A percentile compares a stretch with the other conserved stretches of the same genome.
These are phyloP conservation scores for Phycomyces blakesleeanus DNA, from an alignment of 192 early-diverging fungal genomes.

Conservation along the genomic window DNA sequence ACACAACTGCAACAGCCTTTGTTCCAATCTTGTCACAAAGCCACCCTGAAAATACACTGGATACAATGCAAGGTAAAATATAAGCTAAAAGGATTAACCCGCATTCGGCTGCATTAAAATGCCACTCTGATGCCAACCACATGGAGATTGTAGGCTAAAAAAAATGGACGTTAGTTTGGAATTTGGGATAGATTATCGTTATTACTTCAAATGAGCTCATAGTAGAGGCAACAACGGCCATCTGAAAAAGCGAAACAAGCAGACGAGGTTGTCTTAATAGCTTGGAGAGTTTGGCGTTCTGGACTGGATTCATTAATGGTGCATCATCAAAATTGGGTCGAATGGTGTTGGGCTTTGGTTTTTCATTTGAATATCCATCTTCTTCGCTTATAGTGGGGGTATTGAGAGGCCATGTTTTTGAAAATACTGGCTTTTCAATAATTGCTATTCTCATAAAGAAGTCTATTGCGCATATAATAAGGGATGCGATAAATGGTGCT, in stretches of 20 bases:
- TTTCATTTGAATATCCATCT: not conserved
- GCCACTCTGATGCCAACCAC: slow-evolving; percentile 31
- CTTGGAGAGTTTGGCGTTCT: not conserved
- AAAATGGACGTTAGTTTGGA: not conserved
- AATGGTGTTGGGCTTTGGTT: not conserved
- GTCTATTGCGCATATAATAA: slow-evolving; percentile 37
- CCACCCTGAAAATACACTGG: slow-evolving; percentile 40
- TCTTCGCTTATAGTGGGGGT: not conserved
- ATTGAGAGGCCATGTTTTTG: slow-evolving; percentile 32
- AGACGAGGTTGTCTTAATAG: slow-evolving; percentile 14
- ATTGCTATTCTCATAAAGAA: slow-evolving; percentile 37
- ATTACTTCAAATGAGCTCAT: slow-evolving; percentile 31
- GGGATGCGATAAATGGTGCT: slow-evolving; percentile 42
- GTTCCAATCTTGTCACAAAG: slow-evolving; percentile 41
- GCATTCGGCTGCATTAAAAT: slow-evolving; percentile 34
- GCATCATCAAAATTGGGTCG: slow-evolving; percentile 1
- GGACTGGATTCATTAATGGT: slow-evolving; percentile 2
- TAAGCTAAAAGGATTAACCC: slow-evolving; percentile 38
- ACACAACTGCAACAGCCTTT: slow-evolving; percentile 33
- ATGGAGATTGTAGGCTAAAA: slow-evolving; percentile 39
- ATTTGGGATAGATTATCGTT: not conserved
- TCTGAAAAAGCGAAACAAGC: slow-evolving; percentile 14
- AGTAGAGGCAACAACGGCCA: slow-evolving; percentile 11
- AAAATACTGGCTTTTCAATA: slow-evolving; percentile 35
- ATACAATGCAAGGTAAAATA: slow-evolving; percentile 32